phyloP scores from a whole-genome alignment of 257 asterid genomes.

The Henckelia pumila region DNA sequence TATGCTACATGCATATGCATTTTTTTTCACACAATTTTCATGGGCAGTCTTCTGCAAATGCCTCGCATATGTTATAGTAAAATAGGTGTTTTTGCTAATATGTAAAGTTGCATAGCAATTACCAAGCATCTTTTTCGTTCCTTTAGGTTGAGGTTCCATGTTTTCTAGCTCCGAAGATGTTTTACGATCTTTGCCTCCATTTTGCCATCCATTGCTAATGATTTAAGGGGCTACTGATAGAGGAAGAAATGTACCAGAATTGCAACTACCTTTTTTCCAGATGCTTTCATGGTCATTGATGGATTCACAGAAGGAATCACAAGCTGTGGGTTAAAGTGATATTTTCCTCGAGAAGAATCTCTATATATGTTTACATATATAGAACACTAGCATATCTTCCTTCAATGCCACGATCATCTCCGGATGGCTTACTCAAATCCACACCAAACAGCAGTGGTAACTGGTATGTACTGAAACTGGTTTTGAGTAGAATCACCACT shows the following conservation, averaged over 20 bases:
- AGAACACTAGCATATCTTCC: conserved; percentile 28
- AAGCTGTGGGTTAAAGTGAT: conserved; percentile 27
- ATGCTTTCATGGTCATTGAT: conserved; percentile 29
- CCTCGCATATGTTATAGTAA: not conserved
- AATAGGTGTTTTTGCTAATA: not conserved
- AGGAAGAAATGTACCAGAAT: conserved; percentile 30
- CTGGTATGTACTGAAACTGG: conserved; percentile 24
- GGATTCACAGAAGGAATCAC: conserved; percentile 25
- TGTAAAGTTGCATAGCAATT: not conserved
- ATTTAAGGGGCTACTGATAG: conserved; percentile 23
- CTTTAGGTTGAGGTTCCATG: conserved; percentile 32
- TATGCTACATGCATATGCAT: not conserved
- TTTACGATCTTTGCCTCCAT: conserved; percentile 30
- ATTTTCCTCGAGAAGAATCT: conserved; percentile 24
- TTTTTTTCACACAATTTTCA: too few species aligned
- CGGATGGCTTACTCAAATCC: conserved; percentile 22
- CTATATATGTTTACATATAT: conserved; percentile 15
- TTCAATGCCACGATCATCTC: conserved; percentile 18
- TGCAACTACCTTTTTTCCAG: conserved; percentile 28
- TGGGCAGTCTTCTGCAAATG: not conserved
- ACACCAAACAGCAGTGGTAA: conserved; percentile 14
- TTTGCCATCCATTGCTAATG: conserved; percentile 21
- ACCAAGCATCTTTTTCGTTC: conserved; percentile 41
- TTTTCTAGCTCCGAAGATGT: conserved; percentile 25
- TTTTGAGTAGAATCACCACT: conserved; percentile 25